phyloP scores from a whole-genome alignment of 768 basidiomycete genomes.

The Tylopilus rubrobrunneus region DNA sequence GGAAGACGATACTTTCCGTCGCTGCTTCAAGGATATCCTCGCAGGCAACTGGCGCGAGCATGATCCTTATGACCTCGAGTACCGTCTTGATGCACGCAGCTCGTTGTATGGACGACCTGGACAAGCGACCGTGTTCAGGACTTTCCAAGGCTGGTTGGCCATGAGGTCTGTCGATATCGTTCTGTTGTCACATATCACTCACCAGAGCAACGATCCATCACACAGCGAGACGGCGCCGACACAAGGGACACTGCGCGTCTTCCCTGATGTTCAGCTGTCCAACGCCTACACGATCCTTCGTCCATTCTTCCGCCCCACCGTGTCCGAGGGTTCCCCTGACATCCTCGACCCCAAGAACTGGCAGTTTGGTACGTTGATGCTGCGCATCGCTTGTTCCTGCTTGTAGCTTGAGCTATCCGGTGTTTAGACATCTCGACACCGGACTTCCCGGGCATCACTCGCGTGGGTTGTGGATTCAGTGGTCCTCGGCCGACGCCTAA shows the following conservation, averaged over 20 bases:
- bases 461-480: slow-evolving; percentile 21
- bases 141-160: slow-evolving; percentile 78
- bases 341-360: slow-evolving; percentile 51
- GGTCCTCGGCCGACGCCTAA: slow-evolving; percentile 48
- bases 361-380: slow-evolving; percentile 39
- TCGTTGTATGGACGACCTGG: slow-evolving; percentile 59
- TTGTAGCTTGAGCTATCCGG: slow-evolving; percentile 4
- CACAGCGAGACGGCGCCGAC: slow-evolving; percentile 60
- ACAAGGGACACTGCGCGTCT: slow-evolving; percentile 67
- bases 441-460: slow-evolving; percentile 50
- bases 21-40: slow-evolving; percentile 60
- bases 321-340: slow-evolving; percentile 36
- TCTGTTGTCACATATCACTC: neutral
- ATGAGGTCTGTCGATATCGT: slow-evolving; percentile 44
- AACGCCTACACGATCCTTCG: slow-evolving; percentile 72
- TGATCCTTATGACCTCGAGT: slow-evolving; percentile 62
- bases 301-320: slow-evolving; percentile 65
- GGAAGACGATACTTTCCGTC: slow-evolving; percentile 58
- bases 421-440: slow-evolving; percentile 41
- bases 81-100: slow-evolving; percentile 55
- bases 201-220: neutral
- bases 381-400: slow-evolving; percentile 6
- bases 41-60: slow-evolving; percentile 59
- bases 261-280: slow-evolving; percentile 60
- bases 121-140: slow-evolving; percentile 53